phyloP scores from a whole-genome alignment of 2,329 filamentous ascomycete species.

The Diplodia corticola region DNA sequence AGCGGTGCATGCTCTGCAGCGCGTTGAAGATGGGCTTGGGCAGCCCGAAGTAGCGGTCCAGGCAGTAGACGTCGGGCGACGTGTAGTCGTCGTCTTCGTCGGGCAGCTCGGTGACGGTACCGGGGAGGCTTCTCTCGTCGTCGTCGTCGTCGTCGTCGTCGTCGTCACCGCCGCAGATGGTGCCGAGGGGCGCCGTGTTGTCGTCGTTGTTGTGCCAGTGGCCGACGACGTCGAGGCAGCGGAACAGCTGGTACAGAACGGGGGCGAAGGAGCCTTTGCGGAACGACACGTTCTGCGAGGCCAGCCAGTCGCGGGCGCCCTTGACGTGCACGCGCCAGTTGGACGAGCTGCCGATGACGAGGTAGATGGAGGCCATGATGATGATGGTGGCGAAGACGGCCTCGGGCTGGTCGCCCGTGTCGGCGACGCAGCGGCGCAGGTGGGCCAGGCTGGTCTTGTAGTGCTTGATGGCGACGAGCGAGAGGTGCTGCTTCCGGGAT shows the following conservation, averaged over 20 bases:
- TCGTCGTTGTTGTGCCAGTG: constrained; percentile 12
- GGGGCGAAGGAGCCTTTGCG: constrained; percentile 1
- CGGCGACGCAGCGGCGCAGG: constrained; percentile 9
- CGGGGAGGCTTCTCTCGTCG: background rate
- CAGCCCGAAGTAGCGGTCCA: constrained; percentile 18
- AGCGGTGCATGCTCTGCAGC: constrained; percentile 6
- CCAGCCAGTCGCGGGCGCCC: constrained; percentile 19
- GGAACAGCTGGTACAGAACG: constrained; percentile 21
- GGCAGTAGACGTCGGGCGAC: constrained; percentile 1
- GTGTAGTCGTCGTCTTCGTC: background rate
- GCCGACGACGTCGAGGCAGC: constrained; percentile 15
- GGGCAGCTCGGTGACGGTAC: background rate
- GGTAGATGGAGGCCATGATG: constrained; percentile 10
- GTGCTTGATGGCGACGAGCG: constrained; percentile 15
- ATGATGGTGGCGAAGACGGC: constrained; percentile 20
- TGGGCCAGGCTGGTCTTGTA: constrained; percentile 14
- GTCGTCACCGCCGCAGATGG: background rate
- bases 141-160: background rate
- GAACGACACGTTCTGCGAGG: background rate
- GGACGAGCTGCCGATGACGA: constrained; percentile 15
- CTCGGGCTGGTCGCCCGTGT: constrained; percentile 2
- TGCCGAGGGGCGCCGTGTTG: background rate
- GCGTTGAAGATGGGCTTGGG: constrained; percentile 16
- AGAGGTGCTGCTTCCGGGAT: background rate
- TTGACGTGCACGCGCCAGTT: constrained; percentile 21